Base-by-base conservation (phyloP, 306 rosid species). In the Aeschynomene evenia region DNA sequence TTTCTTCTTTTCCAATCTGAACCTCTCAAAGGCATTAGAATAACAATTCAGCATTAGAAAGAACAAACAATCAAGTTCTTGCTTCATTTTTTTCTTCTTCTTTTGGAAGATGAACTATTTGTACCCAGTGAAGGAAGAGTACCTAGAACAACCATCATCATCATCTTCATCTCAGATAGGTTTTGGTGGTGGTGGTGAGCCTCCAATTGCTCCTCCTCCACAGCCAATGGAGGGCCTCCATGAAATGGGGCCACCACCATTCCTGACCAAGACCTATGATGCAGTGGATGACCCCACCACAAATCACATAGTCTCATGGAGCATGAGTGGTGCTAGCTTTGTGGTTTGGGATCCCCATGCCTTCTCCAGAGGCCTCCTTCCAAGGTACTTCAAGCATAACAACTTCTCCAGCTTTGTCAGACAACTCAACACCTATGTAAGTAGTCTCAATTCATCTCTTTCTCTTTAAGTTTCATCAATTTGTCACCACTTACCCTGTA, bases 381-480 rank as follows among this genome's bases (percentile, higher is more conserved):
- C 97, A 0, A 72, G 76, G 64, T 85, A 71, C 80, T 94, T 94
- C 88, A 94, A 94, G 83, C 98, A 94, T 78, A 88, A 82, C 70
- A 94, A 94, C 60, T 94, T 90, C 86, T 88, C 98, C 13, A 94
- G 97, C 83, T 94, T 94, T 79, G 98, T 94, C 11, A 78, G 98
- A 39, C 98, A 94, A 84, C 91, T 94, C 22, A 94, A 94, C 73
- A 90, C 97, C 72, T 90, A 90, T 65, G 98, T 94, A 85, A 85
- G 94, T 76, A 2, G 33, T 46, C 37, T 22, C n/a, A 9, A 7
- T 11, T 36, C 11, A n/a, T 39, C 13, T 9, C n/a, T 39, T 7
- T 9, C 15, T 40, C 48, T 12, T 12, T 11, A 40, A 0, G 15
- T 11, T 4, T 40, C 15, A 3, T 40, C 14, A 40, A 0, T 40